Conservation (phyloP, 2,329 filamentous ascomycete species). For the Pyrenochaeta sp. region DNA sequence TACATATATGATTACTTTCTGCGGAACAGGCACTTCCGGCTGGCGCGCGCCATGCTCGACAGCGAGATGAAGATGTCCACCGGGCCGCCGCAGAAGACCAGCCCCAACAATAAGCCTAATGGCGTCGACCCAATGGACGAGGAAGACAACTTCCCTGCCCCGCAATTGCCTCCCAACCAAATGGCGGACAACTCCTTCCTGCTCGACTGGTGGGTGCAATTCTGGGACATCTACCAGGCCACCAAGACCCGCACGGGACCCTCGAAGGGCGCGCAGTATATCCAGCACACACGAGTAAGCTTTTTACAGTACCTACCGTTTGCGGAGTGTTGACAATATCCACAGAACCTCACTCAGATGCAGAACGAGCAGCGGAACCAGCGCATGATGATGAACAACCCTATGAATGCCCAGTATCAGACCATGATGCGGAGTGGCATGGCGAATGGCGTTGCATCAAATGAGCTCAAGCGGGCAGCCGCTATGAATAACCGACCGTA, state of each 20-base stretch:
- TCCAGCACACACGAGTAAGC: constrained; percentile 82
- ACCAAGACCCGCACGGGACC: constrained; percentile 67
- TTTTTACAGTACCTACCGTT: neutral
- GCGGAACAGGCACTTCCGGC: constrained; percentile 82
- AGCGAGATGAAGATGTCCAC: constrained; percentile 64
- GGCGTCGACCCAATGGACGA: constrained; percentile 78
- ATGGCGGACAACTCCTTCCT: constrained; percentile 81
- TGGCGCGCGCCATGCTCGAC: constrained; percentile 71
- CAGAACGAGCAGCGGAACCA: constrained; percentile 73
- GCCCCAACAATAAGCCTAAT: constrained; percentile 73
- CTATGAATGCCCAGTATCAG: constrained; percentile 54
- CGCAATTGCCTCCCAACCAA: constrained; percentile 69
- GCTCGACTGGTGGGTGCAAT: constrained; percentile 97
- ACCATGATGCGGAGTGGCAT: constrained; percentile 73
- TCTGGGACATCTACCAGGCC: constrained; percentile 94
- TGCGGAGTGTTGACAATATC: constrained; percentile 24
- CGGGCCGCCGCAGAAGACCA: constrained; percentile 66
- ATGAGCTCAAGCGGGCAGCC: constrained; percentile 75
- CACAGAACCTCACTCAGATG: constrained; percentile 72
- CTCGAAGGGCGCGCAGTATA: constrained; percentile 69
- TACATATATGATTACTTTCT: constrained; percentile 94
- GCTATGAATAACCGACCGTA: constrained; percentile 82
- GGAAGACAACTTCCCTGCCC: constrained; percentile 82
- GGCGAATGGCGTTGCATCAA: constrained; percentile 66
- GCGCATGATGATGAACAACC: constrained; percentile 76